These are phyloP conservation scores for Collybia mongolica DNA, from an alignment of 768 basidiomycete species.

Conservation along the genomic window DNA sequence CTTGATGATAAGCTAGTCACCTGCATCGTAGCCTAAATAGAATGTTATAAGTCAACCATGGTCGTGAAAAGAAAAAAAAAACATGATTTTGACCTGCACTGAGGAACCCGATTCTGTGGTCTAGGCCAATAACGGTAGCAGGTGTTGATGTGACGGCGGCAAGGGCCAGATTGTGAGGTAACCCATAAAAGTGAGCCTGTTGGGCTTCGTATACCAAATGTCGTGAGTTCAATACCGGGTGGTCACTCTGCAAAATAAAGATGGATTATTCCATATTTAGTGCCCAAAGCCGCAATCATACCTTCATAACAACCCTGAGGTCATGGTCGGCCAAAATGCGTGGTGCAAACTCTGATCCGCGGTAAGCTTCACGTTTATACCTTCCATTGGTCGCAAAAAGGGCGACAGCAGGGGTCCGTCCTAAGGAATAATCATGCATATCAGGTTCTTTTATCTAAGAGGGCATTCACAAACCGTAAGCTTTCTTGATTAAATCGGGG, in stretches of 20 bases:
- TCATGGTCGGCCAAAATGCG: conserved; percentile 69
- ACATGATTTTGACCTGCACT: conserved; percentile 43
- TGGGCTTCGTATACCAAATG: conserved; percentile 83
- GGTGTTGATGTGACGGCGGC: conserved; percentile 73
- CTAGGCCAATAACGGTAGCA: conserved; percentile 72
- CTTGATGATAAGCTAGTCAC: conserved; percentile 26
- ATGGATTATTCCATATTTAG: not conserved
- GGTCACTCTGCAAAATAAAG: conserved; percentile 51
- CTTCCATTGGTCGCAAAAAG: conserved; percentile 63
- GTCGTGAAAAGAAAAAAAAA: too few relatives aligned
- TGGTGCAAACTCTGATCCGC: conserved; percentile 78
- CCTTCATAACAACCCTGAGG: conserved; percentile 77
- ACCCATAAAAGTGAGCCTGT: conserved; percentile 79
- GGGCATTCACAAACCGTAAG: conserved; percentile 47
- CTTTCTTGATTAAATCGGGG: conserved; percentile 69
- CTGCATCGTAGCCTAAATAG: conserved; percentile 74
- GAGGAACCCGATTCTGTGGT: conserved; percentile 78
- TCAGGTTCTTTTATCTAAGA: not conserved
- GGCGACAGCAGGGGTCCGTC: conserved; percentile 70
- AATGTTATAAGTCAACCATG: conserved; percentile 2
- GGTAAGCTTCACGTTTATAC: conserved; percentile 80
- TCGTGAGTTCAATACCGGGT: conserved; percentile 65
- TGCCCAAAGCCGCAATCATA: conserved; percentile 14
- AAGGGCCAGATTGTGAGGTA: conserved; percentile 67
- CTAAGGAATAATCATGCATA: conserved; percentile 24